A percentile compares a stretch with the other conserved stretches of the same genome.
Conservation (phyloP, 768 basidiomycete species). For the Mycena kentingensis region DNA sequence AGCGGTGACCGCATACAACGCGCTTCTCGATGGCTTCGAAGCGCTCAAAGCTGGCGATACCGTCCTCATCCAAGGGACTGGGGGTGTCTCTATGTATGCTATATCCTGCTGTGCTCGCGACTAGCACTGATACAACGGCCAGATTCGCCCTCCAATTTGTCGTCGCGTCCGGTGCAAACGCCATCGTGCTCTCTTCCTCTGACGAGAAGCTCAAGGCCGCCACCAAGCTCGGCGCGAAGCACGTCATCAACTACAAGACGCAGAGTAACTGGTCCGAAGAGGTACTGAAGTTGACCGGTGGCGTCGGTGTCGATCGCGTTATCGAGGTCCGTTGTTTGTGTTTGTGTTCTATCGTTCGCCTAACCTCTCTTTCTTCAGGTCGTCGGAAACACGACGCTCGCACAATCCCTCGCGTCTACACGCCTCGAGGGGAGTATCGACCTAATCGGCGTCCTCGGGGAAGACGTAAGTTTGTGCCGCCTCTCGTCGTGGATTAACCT, state of each 20-base stretch:
- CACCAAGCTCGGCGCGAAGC: neutral
- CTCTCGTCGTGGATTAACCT: neutral
- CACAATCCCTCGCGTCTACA: slow-evolving; percentile 42
- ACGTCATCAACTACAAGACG: neutral
- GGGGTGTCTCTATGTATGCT: slow-evolving; percentile 55
- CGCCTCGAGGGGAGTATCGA: slow-evolving; percentile 47
- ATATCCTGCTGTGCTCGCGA: neutral
- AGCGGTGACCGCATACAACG: slow-evolving; percentile 66
- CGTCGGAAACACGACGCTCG: slow-evolving; percentile 54
- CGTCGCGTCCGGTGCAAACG: slow-evolving; percentile 60
- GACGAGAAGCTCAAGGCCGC: slow-evolving; percentile 55
- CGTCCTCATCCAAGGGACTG: slow-evolving; percentile 58
- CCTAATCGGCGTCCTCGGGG: slow-evolving; percentile 51
- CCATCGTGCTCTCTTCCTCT: slow-evolving; percentile 69
- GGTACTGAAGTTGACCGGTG: slow-evolving; percentile 41
- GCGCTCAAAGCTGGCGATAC: slow-evolving; percentile 60
- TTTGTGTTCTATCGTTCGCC: too few species aligned
- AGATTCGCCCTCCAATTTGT: slow-evolving; percentile 65
- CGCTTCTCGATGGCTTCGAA: slow-evolving; percentile 44
- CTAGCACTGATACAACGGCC: slow-evolving; percentile 21
- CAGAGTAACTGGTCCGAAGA: neutral
- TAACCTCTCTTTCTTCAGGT: slow-evolving; percentile 59
- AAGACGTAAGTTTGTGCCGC: slow-evolving; percentile 32
- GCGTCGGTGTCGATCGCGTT: slow-evolving; percentile 41
- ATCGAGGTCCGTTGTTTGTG: too few species aligned